Evolutionary conservation across 495 filamentous ascomycete species (phyloP), one percentile per base, ranked within the genome.

Genomic region (Penicillium paxilli): DNA sequence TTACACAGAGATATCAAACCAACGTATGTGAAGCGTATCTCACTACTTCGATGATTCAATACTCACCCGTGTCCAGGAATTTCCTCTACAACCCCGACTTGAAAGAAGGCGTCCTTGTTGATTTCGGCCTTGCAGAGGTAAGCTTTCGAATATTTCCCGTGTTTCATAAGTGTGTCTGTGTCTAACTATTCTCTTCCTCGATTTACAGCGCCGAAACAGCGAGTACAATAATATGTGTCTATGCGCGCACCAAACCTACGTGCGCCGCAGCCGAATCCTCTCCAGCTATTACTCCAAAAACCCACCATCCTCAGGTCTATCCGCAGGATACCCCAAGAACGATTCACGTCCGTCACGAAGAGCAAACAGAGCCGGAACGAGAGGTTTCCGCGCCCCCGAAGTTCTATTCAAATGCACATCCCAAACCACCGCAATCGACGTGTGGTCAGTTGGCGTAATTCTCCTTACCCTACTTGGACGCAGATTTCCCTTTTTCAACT

Each of bases 1-100:
- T 79, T 99, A 16, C 94, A 99, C 67, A 87, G 94, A 49, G 94
- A 99, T 69, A 97, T 99, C 68, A 99, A 99, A 68, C 94, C 94
- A n/a, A 99, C 94, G 76, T 83, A 65, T 66, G 77, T 50, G 23
- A 17, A 22, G 4, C 23, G 35, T 4, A 42, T 22, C 5, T 21
- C 20, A 11, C n/a, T 42, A 9, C 4, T 19, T 42, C 11, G 9
- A 16, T 20, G 30, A 19, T 32, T 28, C 23, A 8, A 32, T 9
- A 22, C 17, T 23, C 5, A 26, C 38, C 28, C 2, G 38, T 0
- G 9, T 41, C 16, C 17, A 21, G 83, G 80, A 99, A 99, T 66
- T 99, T 99, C 64, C 83, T 99, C 26, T 99, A 98, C 76, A 92
- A 96, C 55, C 87, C 89, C 3, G 72, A 85, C 3, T 78, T 88